Percentiles rank a stretch among this genome's conserved stretches.
These are phyloP conservation scores for Amanita subjunquillea DNA, from an alignment of 768 basidiomycete species.

Conservation along the genomic window DNA sequence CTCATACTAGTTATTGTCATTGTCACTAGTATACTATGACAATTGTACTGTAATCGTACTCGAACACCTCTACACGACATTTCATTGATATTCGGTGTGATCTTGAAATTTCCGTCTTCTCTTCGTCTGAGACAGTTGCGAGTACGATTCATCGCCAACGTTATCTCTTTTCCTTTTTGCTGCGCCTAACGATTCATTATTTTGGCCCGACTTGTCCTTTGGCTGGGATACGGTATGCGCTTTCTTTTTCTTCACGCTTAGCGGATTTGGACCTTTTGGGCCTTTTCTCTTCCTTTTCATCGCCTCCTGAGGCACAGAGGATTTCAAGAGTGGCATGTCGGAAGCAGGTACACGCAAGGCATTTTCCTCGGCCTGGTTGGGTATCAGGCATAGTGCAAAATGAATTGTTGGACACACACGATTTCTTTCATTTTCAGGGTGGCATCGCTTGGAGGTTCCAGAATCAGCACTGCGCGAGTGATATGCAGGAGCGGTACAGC, in stretches of 20 bases:
- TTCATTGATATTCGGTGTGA: background rate
- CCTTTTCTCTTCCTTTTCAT: conserved; percentile 52
- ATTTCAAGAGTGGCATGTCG: conserved; percentile 34
- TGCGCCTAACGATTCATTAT: conserved; percentile 12
- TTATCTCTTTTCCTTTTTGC: conserved; percentile 12
- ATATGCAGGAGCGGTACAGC: conserved; percentile 87
- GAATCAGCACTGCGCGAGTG: conserved; percentile 85
- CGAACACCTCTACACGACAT: background rate
- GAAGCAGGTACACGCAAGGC: conserved; percentile 39
- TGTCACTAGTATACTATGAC: background rate
- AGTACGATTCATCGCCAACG: conserved; percentile 9
- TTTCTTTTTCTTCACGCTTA: conserved; percentile 80
- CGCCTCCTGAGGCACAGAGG: conserved; percentile 23
- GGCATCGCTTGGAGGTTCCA: conserved; percentile 79
- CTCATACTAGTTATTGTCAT: background rate
- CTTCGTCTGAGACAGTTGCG: conserved; percentile 2
- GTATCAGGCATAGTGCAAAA: background rate
- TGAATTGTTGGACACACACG: conserved; percentile 25
- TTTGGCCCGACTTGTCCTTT: conserved; percentile 12
- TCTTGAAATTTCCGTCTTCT: background rate
- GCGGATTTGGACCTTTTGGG: conserved; percentile 84
- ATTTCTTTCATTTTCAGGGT: conserved; percentile 61
- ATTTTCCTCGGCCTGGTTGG: conserved; percentile 50
- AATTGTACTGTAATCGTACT: background rate
- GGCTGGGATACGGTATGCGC: conserved; percentile 25